phyloP scores from a whole-genome alignment of 2,329 filamentous ascomycete species.

The Aureobasidium pullulans region DNA sequence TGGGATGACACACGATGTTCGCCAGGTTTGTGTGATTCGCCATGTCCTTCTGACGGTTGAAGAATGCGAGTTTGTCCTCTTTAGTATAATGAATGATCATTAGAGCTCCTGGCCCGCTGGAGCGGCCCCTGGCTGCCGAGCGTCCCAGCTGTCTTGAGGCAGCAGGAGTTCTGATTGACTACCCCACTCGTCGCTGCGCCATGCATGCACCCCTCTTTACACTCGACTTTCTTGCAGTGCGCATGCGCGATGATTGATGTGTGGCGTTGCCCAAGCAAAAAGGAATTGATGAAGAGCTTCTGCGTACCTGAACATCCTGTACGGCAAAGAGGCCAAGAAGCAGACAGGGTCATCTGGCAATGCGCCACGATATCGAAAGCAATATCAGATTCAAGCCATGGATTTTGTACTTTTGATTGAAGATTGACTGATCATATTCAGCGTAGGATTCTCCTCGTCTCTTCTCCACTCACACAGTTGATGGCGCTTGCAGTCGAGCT shows the following conservation, averaged over 20 bases:
- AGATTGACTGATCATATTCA: conserved; percentile 2
- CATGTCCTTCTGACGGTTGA: not conserved
- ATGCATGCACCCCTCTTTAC: conserved; percentile 11
- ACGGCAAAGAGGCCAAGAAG: not conserved
- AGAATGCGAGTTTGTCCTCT: not conserved
- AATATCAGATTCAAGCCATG: not conserved
- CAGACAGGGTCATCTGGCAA: conserved; percentile 9
- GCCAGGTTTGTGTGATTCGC: not conserved
- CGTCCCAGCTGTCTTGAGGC: conserved; percentile 1
- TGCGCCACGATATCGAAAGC: not conserved
- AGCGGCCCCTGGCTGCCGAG: not conserved
- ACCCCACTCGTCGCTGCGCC: not conserved
- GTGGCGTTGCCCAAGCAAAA: not conserved
- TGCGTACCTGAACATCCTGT: conserved; percentile 10
- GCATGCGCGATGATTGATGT: not conserved
- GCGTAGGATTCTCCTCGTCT: not conserved
- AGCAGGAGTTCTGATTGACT: conserved; percentile 2
- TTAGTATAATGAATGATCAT: not conserved
- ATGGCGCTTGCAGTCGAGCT: not conserved
- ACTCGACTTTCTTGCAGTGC: not conserved
- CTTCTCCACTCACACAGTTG: not conserved
- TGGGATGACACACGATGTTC: not conserved
- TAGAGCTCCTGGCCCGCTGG: not conserved
- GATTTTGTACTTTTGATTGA: not conserved
- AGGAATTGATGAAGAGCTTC: not conserved